Base-by-base conservation (phyloP, 306 rosid genomes). In the Ormosia semicastrata region DNA sequence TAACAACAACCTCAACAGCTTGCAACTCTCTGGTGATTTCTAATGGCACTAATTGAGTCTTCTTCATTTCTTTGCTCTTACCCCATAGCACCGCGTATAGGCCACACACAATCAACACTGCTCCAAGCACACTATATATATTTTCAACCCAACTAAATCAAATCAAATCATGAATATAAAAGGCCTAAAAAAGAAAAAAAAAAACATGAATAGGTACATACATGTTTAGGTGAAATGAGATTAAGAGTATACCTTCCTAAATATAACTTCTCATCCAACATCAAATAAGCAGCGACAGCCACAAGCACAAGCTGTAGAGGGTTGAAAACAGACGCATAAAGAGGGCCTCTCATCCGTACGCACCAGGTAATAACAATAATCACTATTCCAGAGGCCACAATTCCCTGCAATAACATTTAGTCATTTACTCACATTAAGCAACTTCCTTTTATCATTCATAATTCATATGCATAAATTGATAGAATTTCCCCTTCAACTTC, bases 311-410 rank as follows among this genome's bases (percentile, higher is more conserved):
- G 67, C 4, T 9, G 2, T 5, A 62, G 43, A 76, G 81, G 81
- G 63, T 63, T 76, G 81, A 76, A 76, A 63, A 49, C 81, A 15
- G 81, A 76, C 6, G 9, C 73, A 63, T 33, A 76, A 62, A 36
- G 11, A 1, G 72, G 72, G 4, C 72, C 81, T 63, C 81, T 63
- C 63, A 63, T 63, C 13, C 36, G 60, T 7, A 76, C 81, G 47
- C 81, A 76, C 81, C 81, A 63, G 33, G 81, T 63, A 76, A 49
- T 47, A 5, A 11, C n/a, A 15, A 76, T 33, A n/a, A 76, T 50
- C 14, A 47, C 57, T 33, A 5, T 9, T 34, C 81, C 81, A 1
- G 71, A 62, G 34, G 73, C 72, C 62, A 47, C 72, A 64, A 63
- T 47, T 32, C 50, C 81, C 81, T 76, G 49, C 34, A 76, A 33